Conservation (phyloP, 225 moss, liverwort and hornwort genomes). For the Pseudoscleropodium purum region DNA sequence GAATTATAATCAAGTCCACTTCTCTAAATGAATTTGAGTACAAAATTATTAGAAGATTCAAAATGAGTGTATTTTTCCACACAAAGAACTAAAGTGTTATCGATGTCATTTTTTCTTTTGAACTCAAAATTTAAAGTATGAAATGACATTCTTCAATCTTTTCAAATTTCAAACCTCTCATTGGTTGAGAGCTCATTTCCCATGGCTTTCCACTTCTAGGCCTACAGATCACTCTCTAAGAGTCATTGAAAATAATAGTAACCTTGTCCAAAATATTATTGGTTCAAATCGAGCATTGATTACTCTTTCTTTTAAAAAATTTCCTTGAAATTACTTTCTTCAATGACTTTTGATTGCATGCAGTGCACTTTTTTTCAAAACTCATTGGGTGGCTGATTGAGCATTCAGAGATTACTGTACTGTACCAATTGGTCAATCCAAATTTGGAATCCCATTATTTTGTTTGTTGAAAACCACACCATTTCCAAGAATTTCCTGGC, state of each 20-base stretch:
- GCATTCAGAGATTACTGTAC: not conserved
- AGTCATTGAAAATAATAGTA: not conserved
- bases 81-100: not conserved
- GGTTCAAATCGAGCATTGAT: not conserved
- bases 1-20: not conserved
- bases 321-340: not conserved
- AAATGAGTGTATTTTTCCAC: no score
- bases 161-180: not conserved
- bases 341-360: no score
- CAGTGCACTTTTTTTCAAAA: not conserved
- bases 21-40: rapidly evolving
- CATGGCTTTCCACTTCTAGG: not conserved
- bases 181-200: no score
- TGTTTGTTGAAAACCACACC: not conserved
- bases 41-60: not conserved
- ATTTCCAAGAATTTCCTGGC: not conserved
- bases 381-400: not conserved
- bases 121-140: not conserved
- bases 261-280: not conserved
- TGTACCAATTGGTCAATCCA: not conserved
- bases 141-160: no score
- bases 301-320: no score
- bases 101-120: rapidly evolving
- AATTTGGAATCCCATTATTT: not conserved
- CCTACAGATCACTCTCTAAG: not conserved